Conservation (phyloP, 176 grass and related monocot species). For the Puya raimondii region DNA sequence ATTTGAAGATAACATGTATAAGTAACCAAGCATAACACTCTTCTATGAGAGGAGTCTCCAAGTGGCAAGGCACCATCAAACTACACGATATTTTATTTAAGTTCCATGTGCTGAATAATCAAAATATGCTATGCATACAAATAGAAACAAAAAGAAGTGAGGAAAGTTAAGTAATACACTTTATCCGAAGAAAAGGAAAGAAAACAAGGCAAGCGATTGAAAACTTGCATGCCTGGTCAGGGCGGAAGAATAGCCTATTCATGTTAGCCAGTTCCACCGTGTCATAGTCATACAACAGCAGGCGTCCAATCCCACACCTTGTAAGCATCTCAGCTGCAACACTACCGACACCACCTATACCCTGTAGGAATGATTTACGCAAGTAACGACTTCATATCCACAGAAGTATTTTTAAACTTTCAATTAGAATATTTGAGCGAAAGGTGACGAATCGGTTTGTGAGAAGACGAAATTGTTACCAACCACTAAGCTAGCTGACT, state of each 20-base stretch:
- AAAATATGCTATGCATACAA: slow-evolving; percentile 4
- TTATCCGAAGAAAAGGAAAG: slow-evolving; percentile 9
- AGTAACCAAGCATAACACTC: not conserved
- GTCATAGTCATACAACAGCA: slow-evolving; percentile 94
- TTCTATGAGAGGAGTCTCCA: not conserved
- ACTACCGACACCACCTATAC: slow-evolving; percentile 94
- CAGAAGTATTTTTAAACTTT: slow-evolving; percentile 9
- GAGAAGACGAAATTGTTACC: not conserved
- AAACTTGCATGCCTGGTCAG: slow-evolving; percentile 61
- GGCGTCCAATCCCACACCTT: slow-evolving; percentile 86
- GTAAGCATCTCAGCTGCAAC: slow-evolving; percentile 97
- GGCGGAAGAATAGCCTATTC: slow-evolving; percentile 97
- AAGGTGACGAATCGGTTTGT: not conserved
- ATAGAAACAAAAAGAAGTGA: not conserved
- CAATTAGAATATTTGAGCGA: not conserved
- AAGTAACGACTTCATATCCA: not conserved
- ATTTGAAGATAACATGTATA: not conserved
- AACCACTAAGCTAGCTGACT: not conserved
- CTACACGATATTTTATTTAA: not conserved
- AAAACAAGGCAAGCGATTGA: not conserved
- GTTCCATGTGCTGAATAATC: not conserved
- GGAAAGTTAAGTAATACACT: not conserved
- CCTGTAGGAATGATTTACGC: slow-evolving; percentile 32
- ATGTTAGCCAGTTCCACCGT: slow-evolving; percentile 96
- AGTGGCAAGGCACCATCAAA: not conserved